Evolutionary conservation across 1,139 yeast species (phyloP).

Genomic region (Kluyveromyces sp.): DNA sequence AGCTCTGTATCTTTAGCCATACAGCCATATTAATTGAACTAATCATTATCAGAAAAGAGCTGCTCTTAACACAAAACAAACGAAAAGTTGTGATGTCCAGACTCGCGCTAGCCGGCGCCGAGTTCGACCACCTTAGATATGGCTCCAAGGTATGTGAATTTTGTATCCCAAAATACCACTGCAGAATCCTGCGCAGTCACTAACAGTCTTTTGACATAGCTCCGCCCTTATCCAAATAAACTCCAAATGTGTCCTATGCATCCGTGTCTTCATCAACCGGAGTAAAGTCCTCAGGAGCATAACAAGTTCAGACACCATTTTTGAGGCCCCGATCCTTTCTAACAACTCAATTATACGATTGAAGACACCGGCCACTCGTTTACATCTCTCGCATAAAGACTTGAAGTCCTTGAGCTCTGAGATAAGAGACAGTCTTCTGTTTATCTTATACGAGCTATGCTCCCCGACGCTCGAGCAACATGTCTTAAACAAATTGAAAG

Average conservation of each 20-base stretch:
- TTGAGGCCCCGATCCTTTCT: slow-evolving; percentile 31
- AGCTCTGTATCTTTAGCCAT: too few species aligned
- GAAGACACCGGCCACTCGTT: slow-evolving; percentile 25
- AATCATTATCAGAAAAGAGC: too few species aligned
- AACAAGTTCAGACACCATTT: slow-evolving; percentile 16
- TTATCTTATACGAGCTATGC: slow-evolving; percentile 27
- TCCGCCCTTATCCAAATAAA: slow-evolving; percentile 23
- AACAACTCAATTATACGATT: slow-evolving; percentile 29
- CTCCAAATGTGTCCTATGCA: slow-evolving; percentile 20
- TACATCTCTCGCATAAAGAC: slow-evolving; percentile 28
- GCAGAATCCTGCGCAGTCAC: too few species aligned
- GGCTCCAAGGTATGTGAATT: slow-evolving; percentile 11
- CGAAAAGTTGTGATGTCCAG: too few species aligned
- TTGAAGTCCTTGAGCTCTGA: slow-evolving; percentile 24
- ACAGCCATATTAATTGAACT: too few species aligned
- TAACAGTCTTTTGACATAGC: slow-evolving; percentile 12
- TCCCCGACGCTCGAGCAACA: slow-evolving; percentile 18
- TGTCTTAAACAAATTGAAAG: slow-evolving; percentile 22
- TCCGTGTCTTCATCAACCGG: slow-evolving; percentile 28
- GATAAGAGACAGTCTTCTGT: slow-evolving; percentile 22
- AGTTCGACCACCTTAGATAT: slow-evolving; percentile 1
- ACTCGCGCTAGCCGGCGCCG: too few species aligned
- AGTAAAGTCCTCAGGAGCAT: slow-evolving; percentile 18
- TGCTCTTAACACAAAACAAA: too few species aligned
- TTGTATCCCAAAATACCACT: background rate